Conservation (phyloP, 1,284 basidiomycete genomes). For the Cutaneotrichosporon dermatis region DNA sequence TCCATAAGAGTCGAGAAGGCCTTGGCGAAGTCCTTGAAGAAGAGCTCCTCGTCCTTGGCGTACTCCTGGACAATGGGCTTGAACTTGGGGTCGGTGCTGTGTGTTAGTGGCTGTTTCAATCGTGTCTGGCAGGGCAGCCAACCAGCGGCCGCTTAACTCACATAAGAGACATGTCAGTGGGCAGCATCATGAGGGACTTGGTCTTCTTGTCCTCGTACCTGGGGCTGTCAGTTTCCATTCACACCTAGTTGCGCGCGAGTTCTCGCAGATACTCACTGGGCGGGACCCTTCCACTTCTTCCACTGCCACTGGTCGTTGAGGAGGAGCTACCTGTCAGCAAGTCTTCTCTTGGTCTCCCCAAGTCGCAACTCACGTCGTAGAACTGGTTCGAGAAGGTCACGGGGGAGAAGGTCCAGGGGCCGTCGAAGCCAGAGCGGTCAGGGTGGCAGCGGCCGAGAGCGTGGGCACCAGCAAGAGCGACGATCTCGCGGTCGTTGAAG, state of each 20-base stretch:
- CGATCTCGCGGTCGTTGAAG: conserved; percentile 96
- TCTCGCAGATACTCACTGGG: conserved; percentile 5
- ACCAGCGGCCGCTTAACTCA: not conserved
- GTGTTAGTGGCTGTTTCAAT: conserved; percentile 14
- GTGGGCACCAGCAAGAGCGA: conserved; percentile 90
- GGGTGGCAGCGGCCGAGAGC: conserved; percentile 90
- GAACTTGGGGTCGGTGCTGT: conserved; percentile 80
- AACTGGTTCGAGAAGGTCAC: conserved; percentile 75
- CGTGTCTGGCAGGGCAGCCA: not conserved
- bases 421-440: conserved; percentile 76
- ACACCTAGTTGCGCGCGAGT: not conserved
- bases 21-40: conserved; percentile 81
- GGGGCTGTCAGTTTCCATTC: conserved; percentile 42
- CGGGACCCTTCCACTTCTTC: conserved; percentile 52
- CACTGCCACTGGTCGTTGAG: conserved; percentile 71
- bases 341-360: too few relatives aligned
- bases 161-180: conserved; percentile 59
- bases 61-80: conserved; percentile 73
- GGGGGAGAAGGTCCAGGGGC: conserved; percentile 56
- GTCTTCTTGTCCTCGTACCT: conserved; percentile 88
- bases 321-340: conserved; percentile 49
- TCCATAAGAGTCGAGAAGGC: conserved; percentile 74
- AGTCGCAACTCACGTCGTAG: conserved; percentile 55
- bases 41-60: conserved; percentile 73
- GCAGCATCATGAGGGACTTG: conserved; percentile 78